A percentile compares a stretch with the other conserved stretches of the same genome.
Evolutionary conservation across 176 grass and related monocot genomes (phyloP).

Genomic region (Miscanthus lutarioriparius): DNA sequence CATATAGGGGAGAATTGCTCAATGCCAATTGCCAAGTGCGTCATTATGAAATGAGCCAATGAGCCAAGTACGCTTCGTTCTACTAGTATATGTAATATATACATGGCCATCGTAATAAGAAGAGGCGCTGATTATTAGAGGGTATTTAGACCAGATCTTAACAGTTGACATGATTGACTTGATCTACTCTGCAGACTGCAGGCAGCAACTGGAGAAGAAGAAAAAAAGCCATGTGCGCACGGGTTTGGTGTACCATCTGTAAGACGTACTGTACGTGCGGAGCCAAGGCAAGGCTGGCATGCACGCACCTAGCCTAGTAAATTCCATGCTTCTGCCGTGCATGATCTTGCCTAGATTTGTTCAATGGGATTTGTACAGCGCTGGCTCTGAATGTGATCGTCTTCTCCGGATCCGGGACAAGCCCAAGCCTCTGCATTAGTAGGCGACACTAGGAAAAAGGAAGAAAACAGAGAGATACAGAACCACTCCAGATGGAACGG

Average conservation of each 20-base stretch:
- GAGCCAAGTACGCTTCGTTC: background rate
- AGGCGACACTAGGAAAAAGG: background rate
- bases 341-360: slow-evolving; percentile 27
- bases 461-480: background rate
- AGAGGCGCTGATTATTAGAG: background rate
- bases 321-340: background rate
- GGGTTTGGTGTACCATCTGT: slow-evolving; percentile 13
- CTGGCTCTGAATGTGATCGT: background rate
- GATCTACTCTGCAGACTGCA: background rate
- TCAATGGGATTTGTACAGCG: background rate
- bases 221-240: background rate
- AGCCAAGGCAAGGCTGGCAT: slow-evolving; percentile 10
- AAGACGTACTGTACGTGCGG: background rate
- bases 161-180: background rate
- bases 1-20: background rate
- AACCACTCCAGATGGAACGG: background rate
- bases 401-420: too few relatives aligned
- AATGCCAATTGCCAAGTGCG: background rate
- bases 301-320: background rate
- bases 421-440: background rate
- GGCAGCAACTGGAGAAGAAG: background rate
- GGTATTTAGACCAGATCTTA: slow-evolving; percentile 11
- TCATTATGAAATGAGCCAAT: background rate
- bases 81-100: background rate
- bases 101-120: background rate